A percentile compares a stretch with the other conserved stretches of the same genome.
Evolutionary conservation across 2,329 filamentous ascomycete genomes (phyloP).

Genomic region (Colletotrichum horii): DNA sequence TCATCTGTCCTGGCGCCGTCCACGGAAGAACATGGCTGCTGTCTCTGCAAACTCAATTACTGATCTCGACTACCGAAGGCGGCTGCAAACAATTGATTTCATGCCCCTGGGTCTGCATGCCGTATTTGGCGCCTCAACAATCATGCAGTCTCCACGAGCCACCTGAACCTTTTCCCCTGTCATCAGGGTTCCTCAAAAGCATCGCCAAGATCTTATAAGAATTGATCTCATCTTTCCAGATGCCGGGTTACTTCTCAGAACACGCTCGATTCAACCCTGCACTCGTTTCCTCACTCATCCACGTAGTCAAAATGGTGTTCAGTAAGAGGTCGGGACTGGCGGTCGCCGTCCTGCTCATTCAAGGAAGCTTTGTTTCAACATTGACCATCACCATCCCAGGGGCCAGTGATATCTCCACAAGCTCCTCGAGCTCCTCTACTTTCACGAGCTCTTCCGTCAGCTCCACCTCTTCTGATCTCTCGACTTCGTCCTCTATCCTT

Average conservation of each 20-base stretch:
- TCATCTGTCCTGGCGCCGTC: background rate
- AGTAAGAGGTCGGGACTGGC: background rate
- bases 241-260: background rate
- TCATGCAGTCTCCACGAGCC: background rate
- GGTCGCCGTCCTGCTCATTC: background rate
- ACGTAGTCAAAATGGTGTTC: background rate
- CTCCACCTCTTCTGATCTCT: background rate
- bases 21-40: background rate
- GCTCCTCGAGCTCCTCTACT: background rate
- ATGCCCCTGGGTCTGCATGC: background rate
- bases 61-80: background rate
- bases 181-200: background rate
- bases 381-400: accelerated
- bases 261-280: background rate
- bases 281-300: background rate
- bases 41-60: background rate
- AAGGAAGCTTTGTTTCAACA: background rate
- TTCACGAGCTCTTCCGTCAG: background rate
- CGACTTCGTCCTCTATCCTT: background rate
- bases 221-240: background rate
- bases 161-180: background rate
- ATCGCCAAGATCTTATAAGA: background rate
- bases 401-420: background rate
- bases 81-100: background rate
- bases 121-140: background rate